Base-by-base conservation (phyloP, 1,284 basidiomycete species). In the Ceratobasidium sp. region DNA sequence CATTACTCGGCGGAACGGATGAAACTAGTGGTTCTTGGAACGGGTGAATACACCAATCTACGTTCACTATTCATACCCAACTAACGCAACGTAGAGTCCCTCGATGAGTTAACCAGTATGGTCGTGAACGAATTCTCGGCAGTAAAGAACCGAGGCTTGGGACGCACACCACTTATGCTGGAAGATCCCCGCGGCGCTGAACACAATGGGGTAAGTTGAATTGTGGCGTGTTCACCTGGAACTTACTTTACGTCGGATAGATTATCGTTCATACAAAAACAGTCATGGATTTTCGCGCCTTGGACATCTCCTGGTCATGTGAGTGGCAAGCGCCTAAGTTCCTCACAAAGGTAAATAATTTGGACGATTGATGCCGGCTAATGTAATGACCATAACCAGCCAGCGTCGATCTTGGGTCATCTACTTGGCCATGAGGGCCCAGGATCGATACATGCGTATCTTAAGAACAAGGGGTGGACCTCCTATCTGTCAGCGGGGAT, bases 351-450 rank as follows among this genome's bases (percentile, higher is more conserved):
- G 78, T 78, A 49, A 68, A 72, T 71, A n/a, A 19, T 9, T 13
- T 44, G 4, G 6, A 47, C 25, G 7, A n/a, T 56, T 13, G 70
- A 30, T 68, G 23, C 6, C 11, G 47, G 21, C 21, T 6, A 14
- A 14, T 27, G 21, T 21, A 13, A 50, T 50, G 21, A 50, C 21
- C n/a, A 27, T 23, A 52, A 66, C 29, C 73, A 84, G 80, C 96
- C 97, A 1, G 86, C 83, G 2, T 80, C 86, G 71, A 91, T 95
- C 77, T 76, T 99, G 19, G 84, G 87, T 1, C 93, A 98, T 77
- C 89, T 97, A 75, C 79, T 98, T 56, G 97, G 97, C 0, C 96
- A 99, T 77, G 98, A 99, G 80, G 98, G 97, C 2, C 87, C 90
- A 42, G 97, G 97, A 0, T 98, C 95, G 0, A 80, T 99, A 47